These are phyloP conservation scores for Scedosporium boydii DNA, from an alignment of 2,329 filamentous ascomycete species.

Conservation along the genomic window DNA sequence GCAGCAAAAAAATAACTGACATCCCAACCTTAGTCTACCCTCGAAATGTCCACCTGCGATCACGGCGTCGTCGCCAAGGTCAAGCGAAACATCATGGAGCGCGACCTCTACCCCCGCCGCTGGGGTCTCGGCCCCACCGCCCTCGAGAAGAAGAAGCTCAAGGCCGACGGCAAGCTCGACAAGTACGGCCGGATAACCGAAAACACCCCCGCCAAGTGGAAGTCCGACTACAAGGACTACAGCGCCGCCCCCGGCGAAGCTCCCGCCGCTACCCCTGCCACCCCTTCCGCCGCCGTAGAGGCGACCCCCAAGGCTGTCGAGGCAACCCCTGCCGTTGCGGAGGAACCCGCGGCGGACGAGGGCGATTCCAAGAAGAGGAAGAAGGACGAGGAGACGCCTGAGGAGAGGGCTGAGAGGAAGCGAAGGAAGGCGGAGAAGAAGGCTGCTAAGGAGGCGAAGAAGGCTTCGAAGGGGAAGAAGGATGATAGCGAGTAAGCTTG, in stretches of 20 bases:
- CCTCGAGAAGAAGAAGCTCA: constrained; percentile 98
- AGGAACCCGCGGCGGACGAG: constrained; percentile 36
- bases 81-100: constrained; percentile 99
- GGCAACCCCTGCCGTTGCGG: constrained; percentile 26
- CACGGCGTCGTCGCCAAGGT: constrained; percentile 98
- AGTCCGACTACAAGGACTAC: constrained; percentile 85
- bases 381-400: constrained; percentile 70
- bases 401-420: constrained; percentile 56
- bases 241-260: constrained; percentile 41
- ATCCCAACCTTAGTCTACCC: constrained; percentile 50
- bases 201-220: constrained; percentile 89
- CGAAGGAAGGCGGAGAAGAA: constrained; percentile 52
- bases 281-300: constrained; percentile 14
- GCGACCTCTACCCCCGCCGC: constrained; percentile 89
- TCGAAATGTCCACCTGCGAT: constrained; percentile 93
- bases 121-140: constrained; percentile 95
- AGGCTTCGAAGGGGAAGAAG: constrained; percentile 40
- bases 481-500: constrained; percentile 39
- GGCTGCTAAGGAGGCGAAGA: constrained; percentile 47
- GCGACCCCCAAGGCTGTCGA: constrained; percentile 20
- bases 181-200: constrained; percentile 94
- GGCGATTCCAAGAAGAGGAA: constrained; percentile 61
- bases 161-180: constrained; percentile 94
- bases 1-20: not conserved
- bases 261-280: constrained; percentile 28